Evolutionary conservation across 805 yeast genomes (phyloP).

Genomic region (Candida jianshihensis): DNA sequence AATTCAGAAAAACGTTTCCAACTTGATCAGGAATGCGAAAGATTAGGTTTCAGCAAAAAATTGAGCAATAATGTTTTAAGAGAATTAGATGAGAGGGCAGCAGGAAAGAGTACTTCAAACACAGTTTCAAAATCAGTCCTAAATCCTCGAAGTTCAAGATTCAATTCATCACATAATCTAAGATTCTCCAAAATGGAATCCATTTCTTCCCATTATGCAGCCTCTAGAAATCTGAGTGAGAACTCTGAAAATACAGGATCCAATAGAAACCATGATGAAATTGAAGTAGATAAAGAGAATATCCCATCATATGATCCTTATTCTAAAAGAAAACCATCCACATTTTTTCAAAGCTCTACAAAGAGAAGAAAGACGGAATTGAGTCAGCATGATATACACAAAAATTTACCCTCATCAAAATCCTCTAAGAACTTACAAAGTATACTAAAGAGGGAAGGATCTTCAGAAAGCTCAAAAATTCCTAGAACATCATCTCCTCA

Average conservation of each 20-base stretch:
- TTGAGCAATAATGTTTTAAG: slow-evolving; percentile 27
- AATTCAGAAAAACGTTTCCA: slow-evolving; percentile 2
- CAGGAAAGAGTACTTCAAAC: slow-evolving; percentile 13
- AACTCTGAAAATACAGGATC: background rate
- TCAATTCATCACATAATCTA: slow-evolving; percentile 16
- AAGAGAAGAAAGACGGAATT: slow-evolving; percentile 21
- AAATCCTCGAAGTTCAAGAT: slow-evolving; percentile 19
- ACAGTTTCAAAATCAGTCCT: slow-evolving; percentile 5
- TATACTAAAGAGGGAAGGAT: background rate
- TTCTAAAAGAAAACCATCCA: slow-evolving; percentile 14
- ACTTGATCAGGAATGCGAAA: slow-evolving; percentile 10
- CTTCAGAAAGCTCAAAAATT: slow-evolving; percentile 1
- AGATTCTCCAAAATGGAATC: slow-evolving; percentile 28
- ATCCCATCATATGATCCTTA: slow-evolving; percentile 18
- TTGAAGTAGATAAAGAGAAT: slow-evolving; percentile 20
- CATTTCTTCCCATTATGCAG: slow-evolving; percentile 26
- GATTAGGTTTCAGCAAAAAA: slow-evolving; percentile 26
- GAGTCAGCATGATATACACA: slow-evolving; percentile 10
- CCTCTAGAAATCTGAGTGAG: slow-evolving; percentile 8
- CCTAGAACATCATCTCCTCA: slow-evolving; percentile 10
- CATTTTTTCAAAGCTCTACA: slow-evolving; percentile 10
- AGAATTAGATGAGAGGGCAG: slow-evolving; percentile 29
- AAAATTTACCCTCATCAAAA: slow-evolving; percentile 1
- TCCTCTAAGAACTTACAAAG: background rate
- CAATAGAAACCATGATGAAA: slow-evolving; percentile 9